phyloP scores from a whole-genome alignment of 163 green algal species.

The Prototheca wickerhamii region DNA sequence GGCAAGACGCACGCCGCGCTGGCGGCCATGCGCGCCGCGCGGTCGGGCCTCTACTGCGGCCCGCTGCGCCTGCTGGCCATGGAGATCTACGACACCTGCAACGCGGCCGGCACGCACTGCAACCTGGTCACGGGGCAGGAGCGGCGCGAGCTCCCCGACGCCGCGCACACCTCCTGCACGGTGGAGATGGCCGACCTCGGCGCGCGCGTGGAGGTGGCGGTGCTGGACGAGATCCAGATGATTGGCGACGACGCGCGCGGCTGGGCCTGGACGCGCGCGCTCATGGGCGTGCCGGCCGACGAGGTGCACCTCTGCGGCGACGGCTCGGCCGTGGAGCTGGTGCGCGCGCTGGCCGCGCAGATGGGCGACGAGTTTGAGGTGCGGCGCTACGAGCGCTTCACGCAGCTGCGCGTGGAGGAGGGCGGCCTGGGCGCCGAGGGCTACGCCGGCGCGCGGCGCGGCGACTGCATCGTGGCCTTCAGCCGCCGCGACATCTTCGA shows the following conservation, averaged over 20 bases:
- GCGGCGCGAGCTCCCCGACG: conserved; percentile 38
- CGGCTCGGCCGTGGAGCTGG: conserved; percentile 43
- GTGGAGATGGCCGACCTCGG: conserved; percentile 66
- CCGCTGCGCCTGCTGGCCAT: conserved; percentile 69
- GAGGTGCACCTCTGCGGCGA: conserved; percentile 62
- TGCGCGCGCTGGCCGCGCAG: conserved; percentile 52
- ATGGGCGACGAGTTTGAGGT: conserved; percentile 66
- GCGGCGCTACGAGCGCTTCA: conserved; percentile 69
- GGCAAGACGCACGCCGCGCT: conserved; percentile 72
- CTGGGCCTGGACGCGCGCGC: conserved; percentile 86
- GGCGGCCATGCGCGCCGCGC: conserved; percentile 19
- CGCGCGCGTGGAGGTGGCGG: conserved; percentile 62
- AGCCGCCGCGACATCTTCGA: conserved; percentile 69
- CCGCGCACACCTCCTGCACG: conserved; percentile 67
- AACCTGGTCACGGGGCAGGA: conserved; percentile 64
- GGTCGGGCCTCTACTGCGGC: conserved; percentile 41
- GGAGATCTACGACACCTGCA: conserved; percentile 55
- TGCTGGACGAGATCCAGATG: conserved; percentile 90
- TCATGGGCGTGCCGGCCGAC: conserved; percentile 70
- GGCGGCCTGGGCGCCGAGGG: conserved; percentile 28
- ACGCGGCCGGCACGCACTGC: conserved; percentile 37
- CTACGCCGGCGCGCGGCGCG: conserved; percentile 54
- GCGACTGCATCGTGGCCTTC: conserved; percentile 92
- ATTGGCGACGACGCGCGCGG: conserved; percentile 46
- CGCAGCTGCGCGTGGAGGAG: conserved; percentile 54